Evolutionary conservation across 2,329 filamentous ascomycete genomes (phyloP), one percentile per base, ranked within the genome.

Genomic region (Gnomoniopsis sp.): DNA sequence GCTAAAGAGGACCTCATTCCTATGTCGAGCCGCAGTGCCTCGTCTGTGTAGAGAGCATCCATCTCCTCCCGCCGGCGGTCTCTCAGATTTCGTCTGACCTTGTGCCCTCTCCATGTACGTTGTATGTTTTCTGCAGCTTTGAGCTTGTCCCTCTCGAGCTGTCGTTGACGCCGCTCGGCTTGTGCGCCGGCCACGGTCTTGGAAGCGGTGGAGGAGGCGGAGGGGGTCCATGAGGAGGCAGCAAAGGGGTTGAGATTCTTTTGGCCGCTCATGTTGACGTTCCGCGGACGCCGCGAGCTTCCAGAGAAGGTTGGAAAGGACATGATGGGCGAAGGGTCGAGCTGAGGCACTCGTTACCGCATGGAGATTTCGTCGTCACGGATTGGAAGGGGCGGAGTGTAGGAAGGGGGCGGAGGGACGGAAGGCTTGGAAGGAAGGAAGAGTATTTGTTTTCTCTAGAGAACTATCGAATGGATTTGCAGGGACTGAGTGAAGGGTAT

Each of bases 231-330:
- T 46, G 80, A 77, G 34, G 81, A 80, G 65, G 84, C 84, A 61
- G 83, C 87, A 72, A 95, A 96, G 3, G 92, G 91, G 69, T 96
- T 96, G 53, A 80, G 79, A 64, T 85, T 85, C 47, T 68, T 70
- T 66, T 93, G 88, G 63, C 92, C 95, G 65, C 91, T 95, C 62
- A 99, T 87, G 75, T 98, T 97, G 71, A 98, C 91, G 72, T 97
- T 93, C 65, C 95, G 88, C 62, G 89, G 88, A 65, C 90, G 89
- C 69, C 91, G 88, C 67, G 91, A 90, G 74, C 78, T 90, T 66
- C 95, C 95, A 23, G 90, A 95, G 77, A 99, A 99, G 55, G 89
- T 92, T 62, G 89, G 88, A 76, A 95, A 96, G 36, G 53, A 56
- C 93, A 97, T 97, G 70, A 66, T 70, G 15, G 70, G 55, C 59